These are phyloP conservation scores for Pseudonectria buxi DNA, from an alignment of 2,329 filamentous ascomycete species.

Conservation along the genomic window DNA sequence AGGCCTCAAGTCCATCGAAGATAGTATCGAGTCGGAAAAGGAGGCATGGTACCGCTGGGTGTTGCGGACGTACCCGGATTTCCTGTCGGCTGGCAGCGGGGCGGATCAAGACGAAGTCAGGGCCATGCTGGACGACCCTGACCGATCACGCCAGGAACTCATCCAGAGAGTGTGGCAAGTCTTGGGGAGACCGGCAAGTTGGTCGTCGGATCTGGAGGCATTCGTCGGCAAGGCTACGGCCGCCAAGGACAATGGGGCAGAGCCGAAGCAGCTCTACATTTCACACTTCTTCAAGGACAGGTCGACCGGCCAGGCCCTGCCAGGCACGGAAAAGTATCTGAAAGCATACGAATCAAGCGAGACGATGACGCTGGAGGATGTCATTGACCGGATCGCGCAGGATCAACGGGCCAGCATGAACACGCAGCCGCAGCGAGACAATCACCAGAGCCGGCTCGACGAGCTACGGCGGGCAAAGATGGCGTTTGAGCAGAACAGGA, in stretches of 20 bases:
- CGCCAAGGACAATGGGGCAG: slow-evolving; percentile 23
- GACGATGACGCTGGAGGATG: slow-evolving; percentile 24
- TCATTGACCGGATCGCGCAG: slow-evolving; percentile 28
- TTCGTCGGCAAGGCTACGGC: slow-evolving; percentile 29
- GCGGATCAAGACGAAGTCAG: slow-evolving; percentile 27
- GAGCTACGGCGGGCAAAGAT: slow-evolving; percentile 42
- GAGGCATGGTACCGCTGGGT: slow-evolving; percentile 46
- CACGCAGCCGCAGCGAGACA: slow-evolving; percentile 31
- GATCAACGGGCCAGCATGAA: slow-evolving; percentile 25
- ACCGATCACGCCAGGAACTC: slow-evolving; percentile 30
- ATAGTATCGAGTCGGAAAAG: slow-evolving; percentile 44
- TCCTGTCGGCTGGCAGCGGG: slow-evolving; percentile 26
- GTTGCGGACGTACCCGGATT: slow-evolving; percentile 32
- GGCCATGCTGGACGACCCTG: slow-evolving; percentile 31
- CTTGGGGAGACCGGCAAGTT: slow-evolving; percentile 27
- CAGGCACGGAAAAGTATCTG: slow-evolving; percentile 32
- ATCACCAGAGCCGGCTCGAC: slow-evolving; percentile 33
- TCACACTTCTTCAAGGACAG: slow-evolving; percentile 35
- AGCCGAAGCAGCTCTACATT: slow-evolving; percentile 33
- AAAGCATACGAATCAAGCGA: slow-evolving; percentile 27
- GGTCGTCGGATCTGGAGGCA: slow-evolving; percentile 26
- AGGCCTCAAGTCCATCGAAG: slow-evolving; percentile 41
- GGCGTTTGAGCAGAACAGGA: slow-evolving; percentile 40
- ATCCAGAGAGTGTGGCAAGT: slow-evolving; percentile 30
- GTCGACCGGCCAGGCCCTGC: slow-evolving; percentile 26